Evolutionary conservation across 164 flowering plant genomes (phyloP).

Genomic region (Stephania yunnanensis): DNA sequence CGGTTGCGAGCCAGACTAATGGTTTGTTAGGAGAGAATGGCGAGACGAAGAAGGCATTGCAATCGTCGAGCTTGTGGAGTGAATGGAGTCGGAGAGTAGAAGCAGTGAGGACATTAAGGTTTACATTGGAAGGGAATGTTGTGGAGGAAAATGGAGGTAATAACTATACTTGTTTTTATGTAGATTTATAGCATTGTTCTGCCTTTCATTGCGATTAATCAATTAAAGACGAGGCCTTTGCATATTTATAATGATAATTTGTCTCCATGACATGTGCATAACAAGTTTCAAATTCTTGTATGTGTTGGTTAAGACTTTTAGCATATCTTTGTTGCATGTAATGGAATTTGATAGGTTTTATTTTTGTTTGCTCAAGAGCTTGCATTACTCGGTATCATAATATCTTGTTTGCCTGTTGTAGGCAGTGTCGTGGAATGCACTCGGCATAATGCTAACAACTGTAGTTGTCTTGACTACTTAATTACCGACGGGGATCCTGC

Average conservation of each 20-base stretch:
- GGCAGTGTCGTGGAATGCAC: slow-evolving; percentile 25
- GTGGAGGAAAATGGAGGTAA: slow-evolving; percentile 10
- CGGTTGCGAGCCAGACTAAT: slow-evolving; percentile 11
- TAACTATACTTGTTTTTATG: no score
- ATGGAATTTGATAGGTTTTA: background rate
- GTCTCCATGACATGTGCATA: background rate
- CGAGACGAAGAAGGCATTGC: slow-evolving; percentile 18
- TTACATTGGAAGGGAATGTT: slow-evolving; percentile 71
- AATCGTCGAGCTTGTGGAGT: slow-evolving; percentile 43
- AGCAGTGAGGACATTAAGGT: slow-evolving; percentile 62
- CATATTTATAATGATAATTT: background rate
- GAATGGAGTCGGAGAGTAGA: slow-evolving; percentile 88
- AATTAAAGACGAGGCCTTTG: background rate
- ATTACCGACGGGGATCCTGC: slow-evolving; percentile 95
- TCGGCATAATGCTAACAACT: slow-evolving; percentile 37
- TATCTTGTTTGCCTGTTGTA: slow-evolving; percentile 11
- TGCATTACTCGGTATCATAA: background rate
- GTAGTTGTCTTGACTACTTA: slow-evolving; percentile 70
- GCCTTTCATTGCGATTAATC: background rate
- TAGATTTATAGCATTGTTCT: no score
- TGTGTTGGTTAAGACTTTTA: no score
- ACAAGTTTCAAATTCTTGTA: background rate
- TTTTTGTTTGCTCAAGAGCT: background rate
- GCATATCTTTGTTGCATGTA: background rate
- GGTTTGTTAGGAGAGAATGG: slow-evolving; percentile 12